A percentile compares a stretch with the other conserved stretches of the same genome.
phyloP scores from a whole-genome alignment of 495 filamentous ascomycete species.

The Penicillium maclennaniae region DNA sequence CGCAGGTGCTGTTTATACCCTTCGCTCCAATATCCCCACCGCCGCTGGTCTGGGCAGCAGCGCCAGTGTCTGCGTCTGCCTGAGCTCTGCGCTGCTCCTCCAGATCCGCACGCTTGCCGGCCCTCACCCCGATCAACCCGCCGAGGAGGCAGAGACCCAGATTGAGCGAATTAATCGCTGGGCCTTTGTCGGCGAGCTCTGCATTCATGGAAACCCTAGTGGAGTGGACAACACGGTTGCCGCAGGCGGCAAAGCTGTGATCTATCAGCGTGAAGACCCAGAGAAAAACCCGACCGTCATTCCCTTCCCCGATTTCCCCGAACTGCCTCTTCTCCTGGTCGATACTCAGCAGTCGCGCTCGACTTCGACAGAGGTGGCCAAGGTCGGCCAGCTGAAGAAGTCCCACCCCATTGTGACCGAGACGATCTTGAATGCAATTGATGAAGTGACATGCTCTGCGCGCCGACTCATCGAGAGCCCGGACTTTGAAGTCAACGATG shows the following conservation, averaged over 20 bases:
- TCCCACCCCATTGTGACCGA: slow-evolving; percentile 69
- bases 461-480: slow-evolving; percentile 62
- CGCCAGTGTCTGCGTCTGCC: slow-evolving; percentile 84
- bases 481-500: slow-evolving; percentile 55
- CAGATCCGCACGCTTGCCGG: slow-evolving; percentile 84
- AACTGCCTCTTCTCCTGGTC: slow-evolving; percentile 83
- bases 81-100: slow-evolving; percentile 79
- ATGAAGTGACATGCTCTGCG: slow-evolving; percentile 72
- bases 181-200: slow-evolving; percentile 96
- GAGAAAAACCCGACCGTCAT: slow-evolving; percentile 69
- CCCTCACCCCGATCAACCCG: slow-evolving; percentile 83
- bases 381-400: slow-evolving; percentile 69
- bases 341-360: slow-evolving; percentile 81
- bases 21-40: slow-evolving; percentile 91
- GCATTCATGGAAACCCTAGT: slow-evolving; percentile 93
- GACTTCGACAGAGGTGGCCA: slow-evolving; percentile 78
- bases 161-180: slow-evolving; percentile 93
- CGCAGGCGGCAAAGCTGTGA: slow-evolving; percentile 84
- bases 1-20: slow-evolving; percentile 78
- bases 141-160: slow-evolving; percentile 74
- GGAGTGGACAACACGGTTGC: slow-evolving; percentile 98
- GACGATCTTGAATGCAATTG: slow-evolving; percentile 75
- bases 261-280: slow-evolving; percentile 81
- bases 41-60: slow-evolving; percentile 90
- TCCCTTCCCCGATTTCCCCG: slow-evolving; percentile 79